A percentile compares a stretch with the other conserved stretches of the same genome.
Evolutionary conservation across 495 filamentous ascomycete genomes (phyloP).

Genomic region (Durotheca rogersii): DNA sequence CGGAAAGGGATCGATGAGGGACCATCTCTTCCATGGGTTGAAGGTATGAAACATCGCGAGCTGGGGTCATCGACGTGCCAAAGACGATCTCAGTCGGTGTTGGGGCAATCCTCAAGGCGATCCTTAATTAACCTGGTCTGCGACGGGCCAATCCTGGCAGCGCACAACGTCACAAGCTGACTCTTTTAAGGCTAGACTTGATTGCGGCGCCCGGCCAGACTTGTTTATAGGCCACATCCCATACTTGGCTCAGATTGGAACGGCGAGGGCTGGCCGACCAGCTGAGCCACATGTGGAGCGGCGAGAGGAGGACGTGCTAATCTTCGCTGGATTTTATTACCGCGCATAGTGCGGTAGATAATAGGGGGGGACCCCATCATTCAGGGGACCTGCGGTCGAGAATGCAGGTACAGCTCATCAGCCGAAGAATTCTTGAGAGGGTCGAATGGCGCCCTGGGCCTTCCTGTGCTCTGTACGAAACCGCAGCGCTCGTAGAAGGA

Average conservation of each 20-base stretch:
- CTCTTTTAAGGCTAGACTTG: constrained; percentile 18
- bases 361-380: background rate
- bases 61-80: constrained; percentile 20
- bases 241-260: constrained; percentile 23
- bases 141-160: constrained; percentile 16
- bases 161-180: constrained; percentile 35
- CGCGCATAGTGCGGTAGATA: background rate
- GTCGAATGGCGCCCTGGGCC: constrained; percentile 23
- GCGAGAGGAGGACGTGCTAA: constrained; percentile 24
- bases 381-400: constrained; percentile 16
- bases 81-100: constrained; percentile 30
- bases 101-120: constrained; percentile 18
- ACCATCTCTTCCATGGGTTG: constrained; percentile 18
- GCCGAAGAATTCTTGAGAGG: constrained; percentile 15
- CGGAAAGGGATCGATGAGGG: constrained; percentile 31
- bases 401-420: constrained; percentile 27
- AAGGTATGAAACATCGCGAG: constrained; percentile 30
- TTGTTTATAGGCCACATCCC: constrained; percentile 1
- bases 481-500: constrained; percentile 49
- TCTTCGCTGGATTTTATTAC: constrained; percentile 22
- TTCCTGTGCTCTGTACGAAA: constrained; percentile 41
- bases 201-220: constrained; percentile 23
- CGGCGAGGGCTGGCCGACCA: constrained; percentile 15
- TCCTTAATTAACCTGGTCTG: constrained; percentile 26
- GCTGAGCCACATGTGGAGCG: constrained; percentile 11